Evolutionary conservation across 345 rosid genomes (phyloP).

Genomic region (Citropsis articulata): DNA sequence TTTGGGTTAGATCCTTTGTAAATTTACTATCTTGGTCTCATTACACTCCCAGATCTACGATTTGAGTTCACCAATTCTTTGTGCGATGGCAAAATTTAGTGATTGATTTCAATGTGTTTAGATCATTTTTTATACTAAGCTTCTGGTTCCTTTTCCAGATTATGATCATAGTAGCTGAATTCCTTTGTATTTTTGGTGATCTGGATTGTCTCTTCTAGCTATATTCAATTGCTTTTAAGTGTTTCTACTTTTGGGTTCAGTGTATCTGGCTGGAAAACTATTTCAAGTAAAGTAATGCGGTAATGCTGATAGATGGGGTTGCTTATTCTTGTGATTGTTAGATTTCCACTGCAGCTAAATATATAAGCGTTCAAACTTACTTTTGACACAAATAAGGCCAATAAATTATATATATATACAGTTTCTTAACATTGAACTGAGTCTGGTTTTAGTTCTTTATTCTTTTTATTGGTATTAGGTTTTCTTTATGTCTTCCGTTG

Average conservation of each 20-base stretch:
- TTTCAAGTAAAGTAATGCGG: neutral
- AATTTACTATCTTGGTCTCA: slow-evolving; percentile 10
- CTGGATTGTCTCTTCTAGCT: slow-evolving; percentile 2
- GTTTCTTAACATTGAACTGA: neutral
- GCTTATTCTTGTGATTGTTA: slow-evolving; percentile 2
- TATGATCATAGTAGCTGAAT: neutral
- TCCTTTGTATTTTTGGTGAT: slow-evolving; percentile 15
- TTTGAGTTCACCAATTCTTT: neutral
- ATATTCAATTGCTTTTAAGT: neutral
- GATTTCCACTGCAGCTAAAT: neutral
- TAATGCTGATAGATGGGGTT: neutral
- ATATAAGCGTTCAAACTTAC: neutral
- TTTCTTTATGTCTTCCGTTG: neutral
- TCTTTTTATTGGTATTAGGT: neutral
- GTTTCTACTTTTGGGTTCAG: neutral
- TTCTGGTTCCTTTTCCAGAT: neutral
- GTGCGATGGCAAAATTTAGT: neutral
- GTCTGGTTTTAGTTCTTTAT: neutral
- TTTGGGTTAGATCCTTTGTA: slow-evolving; percentile 33
- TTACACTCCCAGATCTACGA: slow-evolving; percentile 38
- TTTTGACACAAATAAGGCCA: neutral
- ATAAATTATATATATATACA: neutral
- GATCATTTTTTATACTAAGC: slow-evolving; percentile 4
- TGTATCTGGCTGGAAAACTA: neutral
- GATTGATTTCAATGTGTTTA: neutral